Percentiles rank a stretch among this genome's conserved stretches.
phyloP scores from a whole-genome alignment of 1,284 basidiomycete genomes.

The Austroboletus olivaceoglutinosus region DNA sequence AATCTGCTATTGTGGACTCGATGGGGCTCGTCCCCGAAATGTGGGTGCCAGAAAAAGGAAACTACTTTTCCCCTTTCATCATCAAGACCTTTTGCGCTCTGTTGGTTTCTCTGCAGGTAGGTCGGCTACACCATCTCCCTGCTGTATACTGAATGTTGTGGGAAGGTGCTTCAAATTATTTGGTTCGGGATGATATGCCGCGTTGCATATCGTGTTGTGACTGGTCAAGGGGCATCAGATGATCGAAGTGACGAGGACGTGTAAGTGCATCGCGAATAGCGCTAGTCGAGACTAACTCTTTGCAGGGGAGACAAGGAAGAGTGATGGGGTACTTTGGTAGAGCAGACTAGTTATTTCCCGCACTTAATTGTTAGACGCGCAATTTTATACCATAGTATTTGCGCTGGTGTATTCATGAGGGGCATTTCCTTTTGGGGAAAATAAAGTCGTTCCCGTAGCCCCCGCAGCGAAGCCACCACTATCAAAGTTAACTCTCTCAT shows the following conservation, averaged over 20 bases:
- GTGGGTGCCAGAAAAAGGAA: constrained; percentile 62
- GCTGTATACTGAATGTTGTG: constrained; percentile 11
- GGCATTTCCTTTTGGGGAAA: constrained; percentile 24
- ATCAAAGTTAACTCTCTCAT: constrained; percentile 1
- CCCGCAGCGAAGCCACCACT: constrained; percentile 2
- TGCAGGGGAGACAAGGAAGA: constrained; percentile 24
- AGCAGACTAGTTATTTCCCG: constrained; percentile 20
- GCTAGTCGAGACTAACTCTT: constrained; percentile 8
- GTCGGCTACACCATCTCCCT: constrained; percentile 9
- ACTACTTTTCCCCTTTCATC: constrained; percentile 51
- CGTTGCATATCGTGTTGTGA: constrained; percentile 78
- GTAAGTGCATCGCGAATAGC: constrained; percentile 36
- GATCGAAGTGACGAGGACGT: constrained; percentile 73
- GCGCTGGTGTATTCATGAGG: constrained; percentile 10
- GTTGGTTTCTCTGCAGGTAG: constrained; percentile 64
- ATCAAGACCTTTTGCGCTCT: constrained; percentile 54
- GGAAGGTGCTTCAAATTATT: constrained; percentile 62
- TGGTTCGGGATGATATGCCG: constrained; percentile 88
- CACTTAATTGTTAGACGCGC: constrained; percentile 31
- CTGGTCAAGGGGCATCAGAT: constrained; percentile 80
- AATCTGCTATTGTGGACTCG: constrained; percentile 54
- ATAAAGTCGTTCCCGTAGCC: constrained; percentile 11
- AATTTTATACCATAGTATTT: constrained; percentile 28
- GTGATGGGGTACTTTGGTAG: constrained; percentile 27
- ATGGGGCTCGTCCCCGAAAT: constrained; percentile 46